Evolutionary conservation across 192 early-diverging fungal genomes (phyloP).

Genomic region (Rhizophagus clarus): DNA sequence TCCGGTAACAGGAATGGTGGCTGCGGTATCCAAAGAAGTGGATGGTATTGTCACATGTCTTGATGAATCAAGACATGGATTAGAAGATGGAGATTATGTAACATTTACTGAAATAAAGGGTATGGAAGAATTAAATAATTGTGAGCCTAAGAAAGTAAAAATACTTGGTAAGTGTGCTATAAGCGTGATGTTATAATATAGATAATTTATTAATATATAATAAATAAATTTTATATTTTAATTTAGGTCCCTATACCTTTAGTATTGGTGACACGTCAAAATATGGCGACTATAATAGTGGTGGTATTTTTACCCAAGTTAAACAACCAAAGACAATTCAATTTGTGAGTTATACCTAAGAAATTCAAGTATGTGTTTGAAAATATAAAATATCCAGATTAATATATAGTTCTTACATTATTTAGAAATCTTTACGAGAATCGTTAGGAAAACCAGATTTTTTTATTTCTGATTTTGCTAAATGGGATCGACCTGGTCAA

Average conservation of each 20-base stretch:
- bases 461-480: conserved; percentile 91
- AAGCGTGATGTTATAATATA: background rate
- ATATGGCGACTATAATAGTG: conserved; percentile 74
- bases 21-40: conserved; percentile 69
- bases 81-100: conserved; percentile 97
- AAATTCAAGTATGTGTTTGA: background rate
- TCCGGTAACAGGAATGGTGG: conserved; percentile 89
- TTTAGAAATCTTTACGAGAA: conserved; percentile 69
- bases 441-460: conserved; percentile 82
- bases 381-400: background rate
- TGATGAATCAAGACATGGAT: conserved; percentile 94
- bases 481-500: conserved; percentile 95
- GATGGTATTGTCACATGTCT: conserved; percentile 93
- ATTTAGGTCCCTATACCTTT: conserved; percentile 88
- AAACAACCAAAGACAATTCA: conserved; percentile 84
- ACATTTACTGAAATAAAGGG: conserved; percentile 93
- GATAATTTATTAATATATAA: background rate
- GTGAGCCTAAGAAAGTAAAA: conserved; percentile 78
- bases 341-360: conserved; percentile 62
- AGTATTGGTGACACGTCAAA: conserved; percentile 88
- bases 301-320: conserved; percentile 96
- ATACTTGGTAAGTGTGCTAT: conserved; percentile 57
- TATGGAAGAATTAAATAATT: conserved; percentile 86
- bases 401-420: background rate
- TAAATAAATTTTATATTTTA: background rate